phyloP scores from a whole-genome alignment of 2,329 filamentous ascomycete species.

The Penicillium sp. region DNA sequence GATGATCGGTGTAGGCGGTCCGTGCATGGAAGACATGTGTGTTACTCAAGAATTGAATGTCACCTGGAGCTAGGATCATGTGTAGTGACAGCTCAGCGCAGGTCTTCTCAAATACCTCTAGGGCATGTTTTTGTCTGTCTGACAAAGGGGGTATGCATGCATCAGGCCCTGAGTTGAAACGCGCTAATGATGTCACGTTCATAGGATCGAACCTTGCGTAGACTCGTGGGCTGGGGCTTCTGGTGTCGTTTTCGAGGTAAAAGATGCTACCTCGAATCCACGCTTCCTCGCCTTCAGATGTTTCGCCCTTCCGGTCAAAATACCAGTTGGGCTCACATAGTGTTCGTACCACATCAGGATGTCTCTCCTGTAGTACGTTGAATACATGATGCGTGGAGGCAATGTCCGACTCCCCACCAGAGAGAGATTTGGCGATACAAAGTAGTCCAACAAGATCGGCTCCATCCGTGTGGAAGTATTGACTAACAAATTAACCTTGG shows the following conservation, averaged over 20 bases:
- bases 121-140: conserved; percentile 24
- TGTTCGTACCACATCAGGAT: conserved; percentile 71
- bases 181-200: conserved; percentile 67
- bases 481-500: conserved; percentile 38
- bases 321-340: conserved; percentile 78
- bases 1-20: conserved; percentile 28
- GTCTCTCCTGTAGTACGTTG: conserved; percentile 69
- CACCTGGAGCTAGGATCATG: conserved; percentile 28
- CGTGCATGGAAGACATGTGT: conserved; percentile 29
- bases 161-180: conserved; percentile 59
- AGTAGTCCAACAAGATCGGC: conserved; percentile 76
- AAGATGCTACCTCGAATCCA: conserved; percentile 69
- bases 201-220: conserved; percentile 74
- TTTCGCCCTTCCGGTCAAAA: conserved; percentile 84
- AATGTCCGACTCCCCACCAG: conserved; percentile 79
- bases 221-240: conserved; percentile 54
- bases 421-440: conserved; percentile 70
- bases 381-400: conserved; percentile 73
- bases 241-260: conserved; percentile 65
- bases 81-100: conserved; percentile 25
- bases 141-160: conserved; percentile 27
- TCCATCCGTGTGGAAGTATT: conserved; percentile 82
- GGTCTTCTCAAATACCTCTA: conserved; percentile 25
- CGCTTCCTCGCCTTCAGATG: conserved; percentile 67
- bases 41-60: conserved; percentile 30